Conservation (phyloP, 257 asterid species). For the Nicotiana tabacum region DNA sequence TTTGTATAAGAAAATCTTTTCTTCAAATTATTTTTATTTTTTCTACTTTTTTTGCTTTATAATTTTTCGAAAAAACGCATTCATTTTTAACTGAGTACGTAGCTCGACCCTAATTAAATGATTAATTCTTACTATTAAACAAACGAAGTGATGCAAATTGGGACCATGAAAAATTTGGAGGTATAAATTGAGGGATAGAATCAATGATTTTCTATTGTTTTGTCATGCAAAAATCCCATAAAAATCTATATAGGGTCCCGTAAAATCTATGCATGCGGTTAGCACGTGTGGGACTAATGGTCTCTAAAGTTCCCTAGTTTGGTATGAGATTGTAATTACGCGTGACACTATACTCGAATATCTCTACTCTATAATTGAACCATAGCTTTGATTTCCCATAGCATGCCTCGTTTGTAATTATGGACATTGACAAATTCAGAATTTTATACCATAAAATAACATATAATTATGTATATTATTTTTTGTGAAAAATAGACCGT, state of each 20-base stretch:
- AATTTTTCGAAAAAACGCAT: too few species aligned
- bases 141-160: neutral
- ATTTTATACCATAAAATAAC: neutral
- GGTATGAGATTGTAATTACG: neutral
- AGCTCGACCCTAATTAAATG: neutral
- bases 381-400: neutral
- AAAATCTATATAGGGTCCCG: neutral
- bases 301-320: neutral
- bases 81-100: too few species aligned
- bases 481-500: too few species aligned
- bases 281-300: slow-evolving; percentile 5
- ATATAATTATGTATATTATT: too few species aligned
- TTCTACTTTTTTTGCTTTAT: too few species aligned
- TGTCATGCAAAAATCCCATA: neutral
- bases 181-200: too few species aligned
- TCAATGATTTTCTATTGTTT: neutral
- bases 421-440: neutral
- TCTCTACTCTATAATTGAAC: neutral
- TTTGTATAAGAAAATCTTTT: too few species aligned
- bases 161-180: neutral
- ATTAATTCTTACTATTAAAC: neutral
- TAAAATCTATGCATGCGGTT: neutral
- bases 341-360: neutral
- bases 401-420: neutral
- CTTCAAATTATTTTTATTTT: too few species aligned